Evolutionary conservation across 257 asterid species (phyloP).

Genomic region (Ballota nigra): DNA sequence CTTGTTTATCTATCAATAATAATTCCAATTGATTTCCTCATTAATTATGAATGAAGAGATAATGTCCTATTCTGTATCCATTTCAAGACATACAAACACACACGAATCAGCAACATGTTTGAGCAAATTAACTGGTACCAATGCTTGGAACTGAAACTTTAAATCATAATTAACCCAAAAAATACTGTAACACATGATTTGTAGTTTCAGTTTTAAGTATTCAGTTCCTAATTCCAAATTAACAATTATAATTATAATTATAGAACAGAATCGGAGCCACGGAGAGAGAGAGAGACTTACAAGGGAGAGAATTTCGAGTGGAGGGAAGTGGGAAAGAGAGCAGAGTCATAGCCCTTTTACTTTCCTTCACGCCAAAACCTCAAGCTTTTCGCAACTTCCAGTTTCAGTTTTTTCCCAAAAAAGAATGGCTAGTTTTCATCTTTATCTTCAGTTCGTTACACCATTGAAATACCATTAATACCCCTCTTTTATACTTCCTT

Average conservation of each 20-base stretch:
- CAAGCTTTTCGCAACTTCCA: slow-evolving; percentile 25
- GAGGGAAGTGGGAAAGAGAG: slow-evolving; percentile 37
- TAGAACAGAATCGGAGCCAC: no score
- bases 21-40: slow-evolving; percentile 1
- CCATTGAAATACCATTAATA: background rate
- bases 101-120: background rate
- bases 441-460: slow-evolving; percentile 28
- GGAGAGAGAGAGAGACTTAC: slow-evolving; percentile 34
- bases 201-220: background rate
- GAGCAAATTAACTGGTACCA: background rate
- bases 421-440: background rate
- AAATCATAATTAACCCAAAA: background rate
- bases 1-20: background rate
- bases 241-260: background rate
- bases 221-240: background rate
- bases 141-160: background rate
- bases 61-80: background rate
- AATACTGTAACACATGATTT: background rate
- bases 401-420: background rate
- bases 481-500: slow-evolving; percentile 1
- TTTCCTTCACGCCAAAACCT: slow-evolving; percentile 1
- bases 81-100: background rate
- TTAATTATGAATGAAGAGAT: no score
- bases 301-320: slow-evolving; percentile 25
- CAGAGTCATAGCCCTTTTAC: slow-evolving; percentile 37